Conservation (phyloP, 768 basidiomycete species). For the Pulveroboletus sp. region DNA sequence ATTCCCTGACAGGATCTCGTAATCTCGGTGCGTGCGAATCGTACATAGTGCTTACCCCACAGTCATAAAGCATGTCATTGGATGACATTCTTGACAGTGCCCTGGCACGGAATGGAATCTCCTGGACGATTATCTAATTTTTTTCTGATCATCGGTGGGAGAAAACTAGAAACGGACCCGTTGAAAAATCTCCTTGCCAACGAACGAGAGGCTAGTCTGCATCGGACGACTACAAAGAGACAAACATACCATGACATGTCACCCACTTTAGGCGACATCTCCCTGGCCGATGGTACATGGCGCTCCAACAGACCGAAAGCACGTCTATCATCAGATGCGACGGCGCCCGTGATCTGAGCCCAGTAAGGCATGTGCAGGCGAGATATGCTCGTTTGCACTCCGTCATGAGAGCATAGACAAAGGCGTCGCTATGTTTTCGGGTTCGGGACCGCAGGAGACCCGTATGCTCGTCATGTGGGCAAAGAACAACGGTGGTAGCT, state of each 20-base stretch:
- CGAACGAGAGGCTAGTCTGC: not conserved
- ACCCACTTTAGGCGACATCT: not conserved
- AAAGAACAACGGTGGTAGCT: not conserved
- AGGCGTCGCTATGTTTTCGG: conserved; percentile 2
- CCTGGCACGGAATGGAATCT: conserved; percentile 1
- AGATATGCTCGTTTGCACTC: not conserved
- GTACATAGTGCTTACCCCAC: conserved; percentile 23
- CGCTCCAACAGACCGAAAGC: conserved; percentile 8
- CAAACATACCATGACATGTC: conserved; percentile 1
- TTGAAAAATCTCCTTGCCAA: not conserved
- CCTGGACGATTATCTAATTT: no score
- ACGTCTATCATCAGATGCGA: conserved; percentile 17
- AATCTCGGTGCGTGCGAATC: conserved; percentile 7
- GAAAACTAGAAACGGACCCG: not conserved
- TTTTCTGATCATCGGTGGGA: not conserved
- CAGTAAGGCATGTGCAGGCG: not conserved
- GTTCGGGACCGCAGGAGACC: not conserved
- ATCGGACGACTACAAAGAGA: no score
- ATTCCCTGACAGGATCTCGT: not conserved
- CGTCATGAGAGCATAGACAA: not conserved
- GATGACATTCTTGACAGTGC: conserved; percentile 1
- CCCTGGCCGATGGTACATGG: not conserved
- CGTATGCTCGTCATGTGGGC: not conserved
- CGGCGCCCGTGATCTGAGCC: not conserved
- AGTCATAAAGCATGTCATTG: conserved; percentile 13